Evolutionary conservation across 2,329 filamentous ascomycete genomes (phyloP).

Genomic region (Atkinsonella hypoxylon): DNA sequence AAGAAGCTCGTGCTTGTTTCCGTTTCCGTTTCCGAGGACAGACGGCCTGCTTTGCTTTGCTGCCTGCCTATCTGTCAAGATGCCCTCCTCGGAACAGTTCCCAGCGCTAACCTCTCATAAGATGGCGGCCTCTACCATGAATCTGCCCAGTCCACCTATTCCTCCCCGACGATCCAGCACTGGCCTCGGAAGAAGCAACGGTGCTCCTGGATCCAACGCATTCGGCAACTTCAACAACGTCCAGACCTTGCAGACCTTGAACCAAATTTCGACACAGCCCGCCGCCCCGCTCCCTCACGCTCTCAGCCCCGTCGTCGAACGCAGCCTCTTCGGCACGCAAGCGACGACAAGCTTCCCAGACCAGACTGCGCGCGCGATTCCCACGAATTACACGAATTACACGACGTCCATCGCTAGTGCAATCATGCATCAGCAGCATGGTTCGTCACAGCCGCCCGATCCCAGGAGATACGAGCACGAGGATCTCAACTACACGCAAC

Average conservation of each 20-base stretch:
- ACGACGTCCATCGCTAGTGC: conserved; percentile 1
- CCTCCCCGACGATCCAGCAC: conserved; percentile 58
- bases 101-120: conserved; percentile 10
- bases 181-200: conserved; percentile 13
- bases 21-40: no score
- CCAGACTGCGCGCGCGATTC: background rate
- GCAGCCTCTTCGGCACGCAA: conserved; percentile 43
- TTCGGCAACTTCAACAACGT: background rate
- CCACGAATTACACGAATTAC: background rate
- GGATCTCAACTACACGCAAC: conserved; percentile 39
- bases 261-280: conserved; percentile 8
- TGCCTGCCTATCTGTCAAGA: background rate
- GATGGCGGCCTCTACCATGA: conserved; percentile 15
- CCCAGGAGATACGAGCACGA: conserved; percentile 41
- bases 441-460: conserved; percentile 30
- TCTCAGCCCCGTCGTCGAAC: conserved; percentile 43
- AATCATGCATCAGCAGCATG: conserved; percentile 21
- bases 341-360: conserved; percentile 1
- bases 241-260: background rate
- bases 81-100: background rate
- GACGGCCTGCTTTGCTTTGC: background rate
- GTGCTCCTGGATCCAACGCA: background rate
- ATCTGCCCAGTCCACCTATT: conserved; percentile 26
- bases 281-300: conserved; percentile 19
- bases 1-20: no score